Base-by-base conservation (phyloP, 2,329 filamentous ascomycete species). In the Atkinsonella hypoxylon region DNA sequence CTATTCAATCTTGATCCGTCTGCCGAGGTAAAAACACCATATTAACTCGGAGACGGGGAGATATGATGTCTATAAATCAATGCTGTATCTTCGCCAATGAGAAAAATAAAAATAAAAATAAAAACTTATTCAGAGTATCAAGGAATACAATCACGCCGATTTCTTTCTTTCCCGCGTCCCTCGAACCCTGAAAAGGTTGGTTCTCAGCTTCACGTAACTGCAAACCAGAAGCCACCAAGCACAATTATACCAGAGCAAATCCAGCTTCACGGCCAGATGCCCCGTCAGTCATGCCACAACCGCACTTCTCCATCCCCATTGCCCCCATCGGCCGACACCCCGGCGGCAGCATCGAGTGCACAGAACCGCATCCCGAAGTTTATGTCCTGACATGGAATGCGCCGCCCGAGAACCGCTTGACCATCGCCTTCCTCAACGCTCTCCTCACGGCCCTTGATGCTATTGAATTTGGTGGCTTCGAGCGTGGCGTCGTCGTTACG, bases 321-420 rank as follows among this genome's bases (percentile, higher is more conserved):
- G 77, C 79, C 42, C 62, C 72, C 49, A 55, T 67, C 55, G 65
- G 63, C 46, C 53, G 63, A 48, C 68, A 75, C 61, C 66, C 68
- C 9, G 75, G 74, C 55, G 83, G 83, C 59, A 67, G 67, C 55
- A 76, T 90, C 54, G 69, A 74, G 54, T 81, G 79, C 71, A 83
- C 82, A 8, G 69, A 77, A 47, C 82, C 83, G 1, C 65, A 71
- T 13, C 71, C 76, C 4, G 64, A 69, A 39, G 75, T 88, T 60
- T 91, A 91, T 66, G 72, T 91, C 22, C 73, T 91, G 20, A 84
- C 83, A 26, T 85, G 87, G 65, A 71, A 70, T 50, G 83, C 82
- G 11, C 80, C 83, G 1, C 80, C 82, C 1, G 87, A 91, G 68
- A 91, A 91, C 68, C 79, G 87, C 32, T 75, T 91, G 41, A 83